Evolutionary conservation across 1,284 basidiomycete species (phyloP).

Genomic region (Macrocystidia cucumis): DNA sequence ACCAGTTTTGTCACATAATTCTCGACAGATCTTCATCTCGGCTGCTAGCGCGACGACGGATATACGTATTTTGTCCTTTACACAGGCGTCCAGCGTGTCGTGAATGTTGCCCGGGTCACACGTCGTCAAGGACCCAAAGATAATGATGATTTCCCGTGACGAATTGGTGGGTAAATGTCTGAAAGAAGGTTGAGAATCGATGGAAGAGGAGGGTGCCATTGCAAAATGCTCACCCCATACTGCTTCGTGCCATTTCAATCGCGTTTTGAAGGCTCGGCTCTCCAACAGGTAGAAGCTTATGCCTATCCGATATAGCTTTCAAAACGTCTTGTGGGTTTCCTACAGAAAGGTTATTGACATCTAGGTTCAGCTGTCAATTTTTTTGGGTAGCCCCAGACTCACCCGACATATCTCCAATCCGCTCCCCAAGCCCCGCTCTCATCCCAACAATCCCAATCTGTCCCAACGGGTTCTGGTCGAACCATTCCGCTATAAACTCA

Average conservation of each 20-base stretch:
- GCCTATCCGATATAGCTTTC: slow-evolving; percentile 78
- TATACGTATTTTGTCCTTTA: slow-evolving; percentile 81
- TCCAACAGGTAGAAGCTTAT: slow-evolving; percentile 83
- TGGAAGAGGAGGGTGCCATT: slow-evolving; percentile 4
- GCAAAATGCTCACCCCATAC: slow-evolving; percentile 64
- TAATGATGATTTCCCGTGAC: slow-evolving; percentile 88
- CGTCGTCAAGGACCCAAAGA: slow-evolving; percentile 93
- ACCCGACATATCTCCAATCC: slow-evolving; percentile 88
- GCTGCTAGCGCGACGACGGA: slow-evolving; percentile 91
- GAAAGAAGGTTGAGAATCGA: slow-evolving; percentile 5
- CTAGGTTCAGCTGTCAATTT: too few species aligned
- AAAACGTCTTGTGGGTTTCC: slow-evolving; percentile 95
- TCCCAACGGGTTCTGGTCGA: slow-evolving; percentile 98
- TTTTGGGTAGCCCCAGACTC: slow-evolving; percentile 17
- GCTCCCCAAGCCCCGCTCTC: slow-evolving; percentile 82
- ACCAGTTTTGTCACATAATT: slow-evolving; percentile 83
- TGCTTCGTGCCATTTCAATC: slow-evolving; percentile 89
- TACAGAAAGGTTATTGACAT: slow-evolving; percentile 26
- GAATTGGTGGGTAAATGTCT: slow-evolving; percentile 95
- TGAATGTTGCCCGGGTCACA: slow-evolving; percentile 97
- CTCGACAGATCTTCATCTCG: slow-evolving; percentile 96
- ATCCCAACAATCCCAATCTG: slow-evolving; percentile 93
- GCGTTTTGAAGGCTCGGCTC: slow-evolving; percentile 97
- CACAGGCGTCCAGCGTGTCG: slow-evolving; percentile 79
- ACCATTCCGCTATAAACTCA: slow-evolving; percentile 94